Conservation (phyloP, 805 yeast genomes). For the Blastobotrys chiropterorum region DNA sequence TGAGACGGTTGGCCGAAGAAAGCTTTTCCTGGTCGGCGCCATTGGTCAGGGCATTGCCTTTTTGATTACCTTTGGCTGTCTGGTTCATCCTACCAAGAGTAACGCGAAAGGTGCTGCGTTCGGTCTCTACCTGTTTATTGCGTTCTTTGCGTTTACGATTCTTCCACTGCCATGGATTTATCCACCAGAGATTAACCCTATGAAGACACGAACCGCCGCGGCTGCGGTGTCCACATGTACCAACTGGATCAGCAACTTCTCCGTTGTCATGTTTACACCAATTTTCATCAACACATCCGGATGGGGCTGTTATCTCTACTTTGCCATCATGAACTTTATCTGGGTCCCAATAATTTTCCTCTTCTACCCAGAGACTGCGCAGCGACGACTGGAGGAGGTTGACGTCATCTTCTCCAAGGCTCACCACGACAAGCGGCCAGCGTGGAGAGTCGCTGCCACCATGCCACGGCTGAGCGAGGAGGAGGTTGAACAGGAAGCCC, state of each 20-base stretch:
- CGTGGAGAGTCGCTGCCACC: slow-evolving; percentile 57
- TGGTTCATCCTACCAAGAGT: slow-evolving; percentile 13
- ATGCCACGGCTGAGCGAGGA: slow-evolving; percentile 51
- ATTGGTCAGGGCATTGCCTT: slow-evolving; percentile 40
- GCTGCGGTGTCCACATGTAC: slow-evolving; percentile 58
- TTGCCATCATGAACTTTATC: slow-evolving; percentile 53
- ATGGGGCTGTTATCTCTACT: slow-evolving; percentile 66
- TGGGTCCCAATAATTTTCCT: slow-evolving; percentile 59
- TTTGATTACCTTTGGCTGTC: slow-evolving; percentile 19
- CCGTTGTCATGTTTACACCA: slow-evolving; percentile 65
- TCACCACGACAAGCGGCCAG: slow-evolving; percentile 47
- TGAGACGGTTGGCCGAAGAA: slow-evolving; percentile 54
- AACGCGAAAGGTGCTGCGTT: slow-evolving; percentile 21
- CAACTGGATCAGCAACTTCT: slow-evolving; percentile 60
- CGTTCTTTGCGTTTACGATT: slow-evolving; percentile 21
- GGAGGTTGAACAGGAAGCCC: slow-evolving; percentile 50
- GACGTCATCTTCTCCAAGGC: slow-evolving; percentile 56
- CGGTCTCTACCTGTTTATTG: slow-evolving; percentile 20
- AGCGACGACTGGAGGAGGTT: slow-evolving; percentile 68
- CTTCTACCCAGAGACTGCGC: slow-evolving; percentile 73
- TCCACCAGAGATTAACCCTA: slow-evolving; percentile 24
- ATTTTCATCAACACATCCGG: slow-evolving; percentile 38
- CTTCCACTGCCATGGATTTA: slow-evolving; percentile 23
- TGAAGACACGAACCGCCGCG: slow-evolving; percentile 30
- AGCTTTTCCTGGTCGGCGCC: slow-evolving; percentile 46